Conservation (phyloP, 2,329 filamentous ascomycete genomes). For the Clarireedia monteithiana region DNA sequence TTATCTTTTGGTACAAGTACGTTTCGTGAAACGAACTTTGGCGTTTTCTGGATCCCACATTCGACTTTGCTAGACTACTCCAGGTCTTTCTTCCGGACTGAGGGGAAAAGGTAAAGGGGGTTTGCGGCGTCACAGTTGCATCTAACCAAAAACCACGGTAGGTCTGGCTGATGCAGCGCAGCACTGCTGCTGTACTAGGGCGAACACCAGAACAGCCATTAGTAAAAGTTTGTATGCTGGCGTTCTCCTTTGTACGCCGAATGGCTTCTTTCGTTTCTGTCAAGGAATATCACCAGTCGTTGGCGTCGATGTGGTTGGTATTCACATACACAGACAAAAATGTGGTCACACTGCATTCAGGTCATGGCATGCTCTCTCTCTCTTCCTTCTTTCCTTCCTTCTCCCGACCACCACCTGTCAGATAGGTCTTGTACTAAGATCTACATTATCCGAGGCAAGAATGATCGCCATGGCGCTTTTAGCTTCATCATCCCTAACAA, state of each 20-base stretch:
- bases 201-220: too few species aligned
- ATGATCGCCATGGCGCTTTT: conserved; percentile 27
- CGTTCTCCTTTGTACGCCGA: neutral
- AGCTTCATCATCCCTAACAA: conserved; percentile 17
- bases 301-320: neutral
- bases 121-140: conserved; percentile 8
- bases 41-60: neutral
- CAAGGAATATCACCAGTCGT: neutral
- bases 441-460: conserved; percentile 26
- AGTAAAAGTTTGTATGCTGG: too few species aligned
- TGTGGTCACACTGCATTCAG: conserved; percentile 2
- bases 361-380: conserved; percentile 5
- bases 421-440: conserved; percentile 13
- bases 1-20: neutral
- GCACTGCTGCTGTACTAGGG: neutral
- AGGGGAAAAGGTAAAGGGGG: conserved; percentile 6
- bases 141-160: neutral
- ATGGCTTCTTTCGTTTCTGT: neutral
- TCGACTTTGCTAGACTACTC: conserved; percentile 4
- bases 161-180: neutral
- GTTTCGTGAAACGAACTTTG: neutral
- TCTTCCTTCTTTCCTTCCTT: neutral
- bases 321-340: neutral
- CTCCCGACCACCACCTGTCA: conserved; percentile 20
- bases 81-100: conserved; percentile 7